A percentile compares a stretch with the other conserved stretches of the same genome.
These are phyloP conservation scores for Tylopilus rubrobrunneus DNA, from an alignment of 768 basidiomycete species.

Conservation along the genomic window DNA sequence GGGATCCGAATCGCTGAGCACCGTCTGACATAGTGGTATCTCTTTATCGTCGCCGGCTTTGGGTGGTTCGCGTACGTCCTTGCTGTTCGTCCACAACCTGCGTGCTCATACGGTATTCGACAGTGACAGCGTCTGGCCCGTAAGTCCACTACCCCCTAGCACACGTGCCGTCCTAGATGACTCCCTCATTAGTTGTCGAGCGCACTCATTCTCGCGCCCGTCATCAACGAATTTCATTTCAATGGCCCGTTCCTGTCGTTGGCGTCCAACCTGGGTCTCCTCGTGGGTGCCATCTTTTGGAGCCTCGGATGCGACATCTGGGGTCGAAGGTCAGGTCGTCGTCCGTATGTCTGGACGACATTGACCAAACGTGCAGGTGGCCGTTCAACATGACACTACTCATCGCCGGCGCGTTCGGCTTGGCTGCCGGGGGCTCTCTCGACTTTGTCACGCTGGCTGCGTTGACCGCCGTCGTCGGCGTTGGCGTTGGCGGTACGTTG, in stretches of 20 bases:
- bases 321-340: slow-evolving; percentile 39
- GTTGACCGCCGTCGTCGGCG: slow-evolving; percentile 40
- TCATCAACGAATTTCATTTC: slow-evolving; percentile 46
- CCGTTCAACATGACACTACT: slow-evolving; percentile 55
- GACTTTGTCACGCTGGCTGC: slow-evolving; percentile 47
- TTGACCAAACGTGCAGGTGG: slow-evolving; percentile 29
- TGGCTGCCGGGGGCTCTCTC: slow-evolving; percentile 44
- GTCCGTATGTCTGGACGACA: background rate
- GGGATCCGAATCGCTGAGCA: no score
- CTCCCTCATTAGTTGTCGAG: slow-evolving; percentile 32
- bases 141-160: slow-evolving; percentile 17
- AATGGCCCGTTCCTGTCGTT: slow-evolving; percentile 46
- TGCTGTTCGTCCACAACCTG: background rate
- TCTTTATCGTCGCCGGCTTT: slow-evolving; percentile 39
- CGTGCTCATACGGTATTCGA: background rate
- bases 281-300: slow-evolving; percentile 49
- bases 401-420: slow-evolving; percentile 49
- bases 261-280: slow-evolving; percentile 49
- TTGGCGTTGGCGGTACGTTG: slow-evolving; percentile 45
- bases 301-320: slow-evolving; percentile 48
- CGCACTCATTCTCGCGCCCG: slow-evolving; percentile 45
- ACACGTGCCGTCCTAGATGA: background rate
- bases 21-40: slow-evolving; percentile 31
- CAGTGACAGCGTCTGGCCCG: slow-evolving; percentile 39
- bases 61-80: slow-evolving; percentile 39